Evolutionary conservation across 202 grass and related monocot species (phyloP), one percentile per base, ranked within the genome.

Genomic region (Cymbopogon flexuosus): DNA sequence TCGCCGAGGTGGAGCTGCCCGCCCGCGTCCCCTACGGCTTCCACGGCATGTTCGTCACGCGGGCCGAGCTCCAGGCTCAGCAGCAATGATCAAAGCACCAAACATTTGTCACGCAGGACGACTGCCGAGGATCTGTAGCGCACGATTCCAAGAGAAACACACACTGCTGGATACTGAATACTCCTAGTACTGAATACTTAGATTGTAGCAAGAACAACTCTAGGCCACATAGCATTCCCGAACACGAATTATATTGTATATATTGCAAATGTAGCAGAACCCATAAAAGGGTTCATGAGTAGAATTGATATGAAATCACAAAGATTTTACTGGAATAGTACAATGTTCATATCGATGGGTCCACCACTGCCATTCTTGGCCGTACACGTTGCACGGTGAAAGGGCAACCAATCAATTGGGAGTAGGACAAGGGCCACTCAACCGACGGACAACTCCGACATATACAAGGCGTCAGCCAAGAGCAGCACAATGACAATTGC

Each of bases 21-120:
- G 41, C 51, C 1, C 94, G 94, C 11, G 87, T 97, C 21, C 91
- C 94, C 5, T 97, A 97, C 67, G 94, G 91, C 19, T 97, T 97
- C 89, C 93, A 97, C 46, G 93, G 93, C 34, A 71, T 93, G 24
- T 93, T 97, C 42, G 40, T 93, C 62, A 87, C 84, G 8, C 40
- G 77, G 83, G 75, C 81, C 1, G 87, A 97, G 64, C 91, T 97
- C 79, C 88, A 64, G 43, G 83, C 89, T 45, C 93, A 97, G 81
- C 82, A 88, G 7, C 81, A 39, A 59, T 84, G 45, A 79, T 37
- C 57, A 19, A 8, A 76, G 30, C 57, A 19, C 12, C 16, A 35
- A 29, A 29, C 61, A 45, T n/a, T 19, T 60, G 27, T 77, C n/a
- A 47, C 45, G 7, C 37, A 40, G 37, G 37, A 40, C 7, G 8